Evolutionary conservation across 495 filamentous ascomycete species (phyloP).

Genomic region (Penicillium cosmopolitanum): DNA sequence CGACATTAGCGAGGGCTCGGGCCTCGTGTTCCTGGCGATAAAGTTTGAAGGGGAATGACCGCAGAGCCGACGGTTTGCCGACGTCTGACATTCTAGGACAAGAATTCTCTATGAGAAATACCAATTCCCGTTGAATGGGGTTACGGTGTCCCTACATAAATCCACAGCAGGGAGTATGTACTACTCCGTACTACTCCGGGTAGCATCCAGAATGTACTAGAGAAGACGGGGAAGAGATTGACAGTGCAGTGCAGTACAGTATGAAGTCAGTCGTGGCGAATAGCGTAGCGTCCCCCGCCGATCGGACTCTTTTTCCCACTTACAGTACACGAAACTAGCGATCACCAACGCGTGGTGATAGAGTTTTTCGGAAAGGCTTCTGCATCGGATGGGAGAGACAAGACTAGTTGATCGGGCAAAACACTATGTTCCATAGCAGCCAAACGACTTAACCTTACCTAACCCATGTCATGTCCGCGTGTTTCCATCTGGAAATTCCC

Average conservation of each 20-base stretch:
- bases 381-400: constrained; percentile 11
- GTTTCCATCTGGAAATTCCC: not conserved
- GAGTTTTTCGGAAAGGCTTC: constrained; percentile 14
- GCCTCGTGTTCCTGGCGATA: constrained; percentile 13
- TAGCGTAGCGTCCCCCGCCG: not conserved
- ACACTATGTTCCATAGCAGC: not conserved
- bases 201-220: too few species aligned
- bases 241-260: too few species aligned
- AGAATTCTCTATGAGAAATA: not conserved
- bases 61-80: not conserved
- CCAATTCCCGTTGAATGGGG: too few species aligned
- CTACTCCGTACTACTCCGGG: too few species aligned
- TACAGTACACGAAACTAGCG: not conserved
- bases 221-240: too few species aligned
- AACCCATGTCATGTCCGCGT: not conserved
- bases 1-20: constrained; percentile 7
- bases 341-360: constrained; percentile 11
- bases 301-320: not conserved
- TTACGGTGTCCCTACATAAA: too few species aligned
- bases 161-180: too few species aligned
- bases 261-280: too few species aligned
- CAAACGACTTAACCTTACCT: not conserved
- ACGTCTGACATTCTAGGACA: not conserved
- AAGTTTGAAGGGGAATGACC: not conserved
- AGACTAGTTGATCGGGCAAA: not conserved